Evolutionary conservation across 78 protist genomes (phyloP).

Genomic region (Chrysochromulina parva): DNA sequence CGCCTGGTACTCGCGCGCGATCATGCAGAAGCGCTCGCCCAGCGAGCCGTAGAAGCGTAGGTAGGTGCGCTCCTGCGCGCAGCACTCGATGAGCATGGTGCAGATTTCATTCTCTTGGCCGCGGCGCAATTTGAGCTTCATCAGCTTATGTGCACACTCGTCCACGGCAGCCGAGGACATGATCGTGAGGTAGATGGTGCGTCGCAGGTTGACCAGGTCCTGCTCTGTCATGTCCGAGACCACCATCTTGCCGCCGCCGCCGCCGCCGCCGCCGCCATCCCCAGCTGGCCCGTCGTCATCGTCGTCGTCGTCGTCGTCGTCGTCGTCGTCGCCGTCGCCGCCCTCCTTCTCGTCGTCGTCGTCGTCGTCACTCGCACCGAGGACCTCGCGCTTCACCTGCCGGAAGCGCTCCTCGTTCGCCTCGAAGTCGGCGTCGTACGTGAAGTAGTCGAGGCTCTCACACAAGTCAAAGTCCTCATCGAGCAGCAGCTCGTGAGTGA

Average conservation of each 20-base stretch:
- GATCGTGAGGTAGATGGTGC: constrained; percentile 88
- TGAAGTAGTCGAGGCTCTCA: constrained; percentile 77
- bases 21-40: constrained; percentile 81
- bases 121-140: constrained; percentile 50
- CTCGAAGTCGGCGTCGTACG: constrained; percentile 78
- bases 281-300: constrained; percentile 9
- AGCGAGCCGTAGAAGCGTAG: constrained; percentile 82
- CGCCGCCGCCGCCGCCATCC: constrained; percentile 45
- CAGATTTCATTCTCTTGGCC: constrained; percentile 79
- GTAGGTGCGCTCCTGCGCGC: constrained; percentile 89
- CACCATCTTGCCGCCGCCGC: constrained; percentile 35
- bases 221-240: constrained; percentile 74
- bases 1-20: constrained; percentile 72
- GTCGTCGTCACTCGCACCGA: too few relatives aligned
- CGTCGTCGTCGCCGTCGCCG: constrained; percentile 59
- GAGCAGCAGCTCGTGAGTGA: constrained; percentile 82
- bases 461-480: constrained; percentile 41
- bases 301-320: constrained; percentile 24
- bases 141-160: constrained; percentile 95
- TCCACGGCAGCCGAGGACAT: constrained; percentile 85
- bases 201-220: constrained; percentile 68
- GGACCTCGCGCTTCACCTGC: constrained; percentile 49
- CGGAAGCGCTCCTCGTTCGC: constrained; percentile 81
- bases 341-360: constrained; percentile 33
- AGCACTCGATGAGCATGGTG: constrained; percentile 94